Percentiles rank a stretch among this genome's conserved stretches.
phyloP scores from a whole-genome alignment of 129 eudicot genomes.

The sunflower (Helianthus annuus) region HanXRQr2.0-SUNRISE NC_035449.2:29971045-29971544 shows the following conservation, averaged over 20 bases:
- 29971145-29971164: not conserved
- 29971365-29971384: conserved; percentile 25
- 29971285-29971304: conserved; percentile 2
- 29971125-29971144: not conserved
- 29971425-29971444: conserved; percentile 35
- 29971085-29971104: too few species aligned
- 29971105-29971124: too few species aligned
- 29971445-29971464: not conserved
- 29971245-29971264: conserved; percentile 3
- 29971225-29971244: too few species aligned
- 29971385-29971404: conserved; percentile 17
- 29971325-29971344: conserved; percentile 30
- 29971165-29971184: not conserved
- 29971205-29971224: conserved; percentile 24
- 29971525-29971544: not conserved
- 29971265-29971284: conserved; percentile 1
- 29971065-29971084: too few species aligned
- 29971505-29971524: not conserved
- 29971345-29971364: conserved; percentile 24
- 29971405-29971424: conserved; percentile 26
- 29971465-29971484: not conserved
- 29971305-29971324: conserved; percentile 20
- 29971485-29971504: not conserved
- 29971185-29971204: not conserved
- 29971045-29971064: too few species aligned